Conservation (phyloP, 2,329 filamentous ascomycete genomes). For the Reticulascus tulasneorum region DNA sequence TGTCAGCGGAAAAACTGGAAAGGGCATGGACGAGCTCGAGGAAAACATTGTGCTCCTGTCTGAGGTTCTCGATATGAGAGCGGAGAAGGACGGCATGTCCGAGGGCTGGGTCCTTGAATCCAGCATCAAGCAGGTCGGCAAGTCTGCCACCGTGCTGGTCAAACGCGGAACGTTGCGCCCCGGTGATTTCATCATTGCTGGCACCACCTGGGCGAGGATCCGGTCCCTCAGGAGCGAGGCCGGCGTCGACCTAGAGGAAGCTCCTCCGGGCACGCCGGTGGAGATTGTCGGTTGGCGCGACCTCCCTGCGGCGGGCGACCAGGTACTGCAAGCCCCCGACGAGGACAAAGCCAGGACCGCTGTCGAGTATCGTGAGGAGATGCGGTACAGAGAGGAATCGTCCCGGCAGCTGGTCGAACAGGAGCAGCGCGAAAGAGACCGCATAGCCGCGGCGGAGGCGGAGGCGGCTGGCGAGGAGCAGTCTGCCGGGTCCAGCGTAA, state of each 20-base stretch:
- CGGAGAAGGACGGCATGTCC: constrained; percentile 69
- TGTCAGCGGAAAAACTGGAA: constrained; percentile 89
- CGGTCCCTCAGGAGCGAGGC: constrained; percentile 81
- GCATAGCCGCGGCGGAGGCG: constrained; percentile 35
- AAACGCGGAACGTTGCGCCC: constrained; percentile 78
- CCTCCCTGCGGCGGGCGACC: constrained; percentile 75
- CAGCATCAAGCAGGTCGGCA: constrained; percentile 78
- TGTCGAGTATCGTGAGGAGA: constrained; percentile 70
- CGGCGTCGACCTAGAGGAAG: constrained; percentile 66
- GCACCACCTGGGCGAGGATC: constrained; percentile 83
- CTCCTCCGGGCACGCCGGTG: constrained; percentile 82
- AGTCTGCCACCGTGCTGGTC: constrained; percentile 83
- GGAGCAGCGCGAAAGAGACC: constrained; percentile 57
- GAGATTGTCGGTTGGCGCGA: constrained; percentile 95
- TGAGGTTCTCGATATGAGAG: constrained; percentile 86
- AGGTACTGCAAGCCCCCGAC: constrained; percentile 76
- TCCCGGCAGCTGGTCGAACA: constrained; percentile 77
- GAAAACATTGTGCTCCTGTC: constrained; percentile 83
- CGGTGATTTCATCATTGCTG: constrained; percentile 83
- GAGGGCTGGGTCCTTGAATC: constrained; percentile 96
- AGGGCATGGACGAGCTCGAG: constrained; percentile 87
- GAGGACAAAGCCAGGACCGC: constrained; percentile 78
- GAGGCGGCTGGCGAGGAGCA: constrained; percentile 30
- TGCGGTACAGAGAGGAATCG: constrained; percentile 67
- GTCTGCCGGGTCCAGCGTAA: constrained; percentile 32